These are phyloP conservation scores for Termitomyces eurrhizus DNA, from an alignment of 768 basidiomycete genomes.

Conservation along the genomic window DNA sequence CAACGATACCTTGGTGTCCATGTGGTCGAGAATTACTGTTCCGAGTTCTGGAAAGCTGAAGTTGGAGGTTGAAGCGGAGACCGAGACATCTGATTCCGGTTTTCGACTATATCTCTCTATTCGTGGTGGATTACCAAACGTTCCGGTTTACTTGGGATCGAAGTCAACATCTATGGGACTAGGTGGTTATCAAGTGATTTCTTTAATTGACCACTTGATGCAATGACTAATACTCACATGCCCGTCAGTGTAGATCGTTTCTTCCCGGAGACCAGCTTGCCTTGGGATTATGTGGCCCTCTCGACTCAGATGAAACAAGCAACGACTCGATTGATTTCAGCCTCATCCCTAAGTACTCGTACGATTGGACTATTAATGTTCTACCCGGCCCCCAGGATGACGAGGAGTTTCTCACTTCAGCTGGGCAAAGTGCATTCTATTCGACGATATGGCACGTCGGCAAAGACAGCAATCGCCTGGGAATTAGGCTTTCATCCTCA, in stretches of 20 bases:
- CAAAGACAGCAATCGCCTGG: slow-evolving; percentile 57
- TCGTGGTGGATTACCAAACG: slow-evolving; percentile 55
- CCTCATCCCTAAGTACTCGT: slow-evolving; percentile 41
- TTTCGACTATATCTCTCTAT: slow-evolving; percentile 55
- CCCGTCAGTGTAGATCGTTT: slow-evolving; percentile 48
- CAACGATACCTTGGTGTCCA: slow-evolving; percentile 31
- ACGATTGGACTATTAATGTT: slow-evolving; percentile 48
- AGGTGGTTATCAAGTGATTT: slow-evolving; percentile 47
- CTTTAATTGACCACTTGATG: background rate
- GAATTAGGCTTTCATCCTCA: slow-evolving; percentile 49
- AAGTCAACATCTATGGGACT: slow-evolving; percentile 64
- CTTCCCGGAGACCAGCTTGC: slow-evolving; percentile 46
- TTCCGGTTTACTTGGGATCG: slow-evolving; percentile 55
- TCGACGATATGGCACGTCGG: slow-evolving; percentile 48
- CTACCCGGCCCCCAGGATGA: slow-evolving; percentile 65
- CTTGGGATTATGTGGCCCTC: slow-evolving; percentile 30
- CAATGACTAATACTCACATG: background rate
- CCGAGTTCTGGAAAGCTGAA: slow-evolving; percentile 40
- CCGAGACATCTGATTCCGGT: slow-evolving; percentile 27
- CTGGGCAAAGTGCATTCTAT: slow-evolving; percentile 50
- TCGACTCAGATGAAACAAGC: slow-evolving; percentile 10
- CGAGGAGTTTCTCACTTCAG: slow-evolving; percentile 44
- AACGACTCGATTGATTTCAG: slow-evolving; percentile 20
- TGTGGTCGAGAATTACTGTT: slow-evolving; percentile 49
- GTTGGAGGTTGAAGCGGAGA: slow-evolving; percentile 28